Percentiles rank a stretch among this genome's conserved stretches.
Conservation (phyloP, 176 grass and related monocot species). For the Lolium rigidum region DNA sequence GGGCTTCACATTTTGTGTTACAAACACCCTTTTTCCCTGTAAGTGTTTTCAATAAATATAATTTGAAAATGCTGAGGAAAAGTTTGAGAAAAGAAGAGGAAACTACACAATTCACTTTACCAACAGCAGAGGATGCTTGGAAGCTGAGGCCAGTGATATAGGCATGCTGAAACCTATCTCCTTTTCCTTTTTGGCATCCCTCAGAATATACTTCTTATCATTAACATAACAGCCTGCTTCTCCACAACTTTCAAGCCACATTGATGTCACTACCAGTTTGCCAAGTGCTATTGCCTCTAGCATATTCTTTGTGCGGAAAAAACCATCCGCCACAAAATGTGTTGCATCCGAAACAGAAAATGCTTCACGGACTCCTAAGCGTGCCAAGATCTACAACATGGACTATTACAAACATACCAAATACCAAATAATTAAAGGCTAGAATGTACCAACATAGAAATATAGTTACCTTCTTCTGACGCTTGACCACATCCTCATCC, state of each 20-base stretch:
- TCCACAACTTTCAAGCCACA: constrained; percentile 89
- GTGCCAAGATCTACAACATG: constrained; percentile 68
- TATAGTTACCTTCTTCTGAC: constrained; percentile 81
- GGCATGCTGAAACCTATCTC: constrained; percentile 87
- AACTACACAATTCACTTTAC: constrained; percentile 49
- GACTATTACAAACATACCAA: constrained; percentile 15
- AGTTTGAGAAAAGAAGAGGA: constrained; percentile 12
- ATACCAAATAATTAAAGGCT: constrained; percentile 19
- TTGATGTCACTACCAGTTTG: constrained; percentile 73
- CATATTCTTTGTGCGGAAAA: constrained; percentile 91
- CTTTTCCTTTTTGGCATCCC: constrained; percentile 84
- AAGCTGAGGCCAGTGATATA: constrained; percentile 66
- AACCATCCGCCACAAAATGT: constrained; percentile 81
- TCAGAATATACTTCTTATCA: constrained; percentile 81
- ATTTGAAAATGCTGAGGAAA: not conserved
- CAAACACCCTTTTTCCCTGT: constrained; percentile 75
- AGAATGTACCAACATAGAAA: constrained; percentile 18
- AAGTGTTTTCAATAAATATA: constrained; percentile 38
- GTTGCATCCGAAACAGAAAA: constrained; percentile 74
- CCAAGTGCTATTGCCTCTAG: constrained; percentile 87
- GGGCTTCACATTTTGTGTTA: constrained; percentile 81
- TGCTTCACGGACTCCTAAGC: constrained; percentile 65
- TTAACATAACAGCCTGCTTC: constrained; percentile 73
- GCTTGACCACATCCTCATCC: constrained; percentile 69
- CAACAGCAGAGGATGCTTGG: constrained; percentile 71